Evolutionary conservation across 257 asterid genomes (phyloP).

Genomic region (Solanum tacnaense): DNA sequence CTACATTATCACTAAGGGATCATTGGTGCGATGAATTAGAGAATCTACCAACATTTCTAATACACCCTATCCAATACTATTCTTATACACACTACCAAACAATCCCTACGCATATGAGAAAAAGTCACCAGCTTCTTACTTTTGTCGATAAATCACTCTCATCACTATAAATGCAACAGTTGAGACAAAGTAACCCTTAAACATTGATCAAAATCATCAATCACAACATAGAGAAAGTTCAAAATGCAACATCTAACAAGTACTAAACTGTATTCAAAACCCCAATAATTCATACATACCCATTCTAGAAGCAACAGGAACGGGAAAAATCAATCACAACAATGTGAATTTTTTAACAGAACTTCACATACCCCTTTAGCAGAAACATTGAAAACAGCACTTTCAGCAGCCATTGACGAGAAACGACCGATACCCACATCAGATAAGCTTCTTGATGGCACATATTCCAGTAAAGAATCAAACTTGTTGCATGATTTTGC

Average conservation of each 20-base stretch:
- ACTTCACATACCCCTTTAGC: constrained; percentile 29
- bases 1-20: background rate
- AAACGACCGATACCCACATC: constrained; percentile 29
- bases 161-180: background rate
- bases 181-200: background rate
- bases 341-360: background rate
- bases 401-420: constrained; percentile 26
- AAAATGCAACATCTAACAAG: background rate
- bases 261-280: background rate
- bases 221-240: background rate
- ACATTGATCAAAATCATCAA: background rate
- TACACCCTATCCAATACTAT: background rate
- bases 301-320: background rate
- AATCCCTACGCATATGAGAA: background rate
- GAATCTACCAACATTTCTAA: background rate
- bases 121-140: background rate
- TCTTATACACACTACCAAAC: background rate
- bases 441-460: constrained; percentile 11
- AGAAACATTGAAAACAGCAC: constrained; percentile 15
- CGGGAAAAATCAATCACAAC: background rate
- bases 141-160: background rate
- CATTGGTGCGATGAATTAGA: background rate
- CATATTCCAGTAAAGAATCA: constrained; percentile 1
- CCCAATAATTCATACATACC: background rate
- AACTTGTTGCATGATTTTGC: constrained; percentile 32